Conservation (phyloP, 495 filamentous ascomycete species). For the Aspergillus bertholletiae region DNA sequence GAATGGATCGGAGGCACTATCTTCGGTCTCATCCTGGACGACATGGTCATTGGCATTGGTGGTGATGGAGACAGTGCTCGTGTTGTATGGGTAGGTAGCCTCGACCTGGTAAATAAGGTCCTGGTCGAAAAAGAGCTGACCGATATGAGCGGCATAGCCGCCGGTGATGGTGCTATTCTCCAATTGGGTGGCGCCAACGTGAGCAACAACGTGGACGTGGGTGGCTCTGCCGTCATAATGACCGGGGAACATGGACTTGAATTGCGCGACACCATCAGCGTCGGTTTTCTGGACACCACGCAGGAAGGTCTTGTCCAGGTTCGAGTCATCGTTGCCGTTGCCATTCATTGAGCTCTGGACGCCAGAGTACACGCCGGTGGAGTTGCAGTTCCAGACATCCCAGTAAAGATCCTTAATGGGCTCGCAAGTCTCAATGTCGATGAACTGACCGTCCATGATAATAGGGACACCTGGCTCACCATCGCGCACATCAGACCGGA, state of each 20-base stretch:
- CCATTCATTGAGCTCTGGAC: slow-evolving; percentile 18
- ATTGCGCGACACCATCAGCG: slow-evolving; percentile 43
- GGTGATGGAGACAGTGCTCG: slow-evolving; percentile 44
- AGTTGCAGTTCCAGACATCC: slow-evolving; percentile 56
- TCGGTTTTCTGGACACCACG: slow-evolving; percentile 51
- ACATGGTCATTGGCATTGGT: slow-evolving; percentile 49
- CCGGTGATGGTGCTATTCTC: slow-evolving; percentile 48
- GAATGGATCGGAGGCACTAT: slow-evolving; percentile 51
- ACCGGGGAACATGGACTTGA: slow-evolving; percentile 50
- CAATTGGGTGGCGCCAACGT: slow-evolving; percentile 37
- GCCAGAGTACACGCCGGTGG: slow-evolving; percentile 51
- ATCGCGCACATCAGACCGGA: slow-evolving; percentile 50
- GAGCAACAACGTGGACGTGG: slow-evolving; percentile 47
- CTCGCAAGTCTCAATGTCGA: slow-evolving; percentile 50
- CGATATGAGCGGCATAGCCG: slow-evolving; percentile 51
- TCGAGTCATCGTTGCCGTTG: slow-evolving; percentile 25
- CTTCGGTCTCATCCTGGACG: slow-evolving; percentile 42
- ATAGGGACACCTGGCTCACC: slow-evolving; percentile 45
- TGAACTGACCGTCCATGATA: slow-evolving; percentile 52
- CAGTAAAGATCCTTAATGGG: slow-evolving; percentile 44
- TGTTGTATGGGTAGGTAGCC: slow-evolving; percentile 50
- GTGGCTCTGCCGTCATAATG: slow-evolving; percentile 49
- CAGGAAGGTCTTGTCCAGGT: slow-evolving; percentile 44
- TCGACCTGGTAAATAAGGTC: slow-evolving; percentile 43
- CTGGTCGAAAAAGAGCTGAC: slow-evolving; percentile 60